These are phyloP conservation scores for Pichia sp. DNA, from an alignment of 1,139 yeast species.

Conservation along the genomic window DNA sequence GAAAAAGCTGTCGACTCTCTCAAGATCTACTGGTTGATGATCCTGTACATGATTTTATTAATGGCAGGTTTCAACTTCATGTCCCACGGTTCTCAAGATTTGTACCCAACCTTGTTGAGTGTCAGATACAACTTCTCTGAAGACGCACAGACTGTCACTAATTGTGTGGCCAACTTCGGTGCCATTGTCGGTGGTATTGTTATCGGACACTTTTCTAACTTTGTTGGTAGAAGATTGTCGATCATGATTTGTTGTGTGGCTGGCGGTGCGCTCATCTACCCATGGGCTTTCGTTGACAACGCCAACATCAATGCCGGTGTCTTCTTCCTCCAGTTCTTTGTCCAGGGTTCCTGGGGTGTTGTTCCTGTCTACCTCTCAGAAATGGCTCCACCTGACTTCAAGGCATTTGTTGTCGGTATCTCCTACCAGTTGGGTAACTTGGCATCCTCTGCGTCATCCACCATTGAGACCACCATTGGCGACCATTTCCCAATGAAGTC, in stretches of 20 bases:
- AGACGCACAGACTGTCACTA: constrained; percentile 60
- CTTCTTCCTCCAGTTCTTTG: constrained; percentile 73
- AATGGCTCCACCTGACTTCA: constrained; percentile 72
- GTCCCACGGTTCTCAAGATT: constrained; percentile 73
- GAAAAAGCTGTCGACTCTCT: constrained; percentile 34
- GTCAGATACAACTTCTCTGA: constrained; percentile 47
- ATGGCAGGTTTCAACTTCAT: constrained; percentile 66
- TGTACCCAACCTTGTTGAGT: constrained; percentile 61
- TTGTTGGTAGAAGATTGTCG: constrained; percentile 57
- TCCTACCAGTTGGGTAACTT: constrained; percentile 82
- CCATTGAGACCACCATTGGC: constrained; percentile 75
- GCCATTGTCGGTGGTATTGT: constrained; percentile 63
- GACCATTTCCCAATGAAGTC: constrained; percentile 53
- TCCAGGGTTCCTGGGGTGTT: constrained; percentile 89
- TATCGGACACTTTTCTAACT: constrained; percentile 57
- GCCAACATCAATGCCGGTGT: constrained; percentile 69
- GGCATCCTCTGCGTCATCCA: constrained; percentile 77
- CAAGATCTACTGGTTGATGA: constrained; percentile 40
- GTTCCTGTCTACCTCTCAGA: constrained; percentile 75
- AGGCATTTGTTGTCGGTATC: constrained; percentile 69
- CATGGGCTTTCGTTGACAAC: constrained; percentile 59
- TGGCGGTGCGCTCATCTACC: constrained; percentile 63
- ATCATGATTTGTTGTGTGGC: constrained; percentile 55
- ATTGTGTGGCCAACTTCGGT: constrained; percentile 66
- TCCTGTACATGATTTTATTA: constrained; percentile 48